Percentiles rank a stretch among this genome's conserved stretches.
phyloP scores from a whole-genome alignment of 2,329 filamentous ascomycete genomes.

The Nigrograna mackinnonii region DNA sequence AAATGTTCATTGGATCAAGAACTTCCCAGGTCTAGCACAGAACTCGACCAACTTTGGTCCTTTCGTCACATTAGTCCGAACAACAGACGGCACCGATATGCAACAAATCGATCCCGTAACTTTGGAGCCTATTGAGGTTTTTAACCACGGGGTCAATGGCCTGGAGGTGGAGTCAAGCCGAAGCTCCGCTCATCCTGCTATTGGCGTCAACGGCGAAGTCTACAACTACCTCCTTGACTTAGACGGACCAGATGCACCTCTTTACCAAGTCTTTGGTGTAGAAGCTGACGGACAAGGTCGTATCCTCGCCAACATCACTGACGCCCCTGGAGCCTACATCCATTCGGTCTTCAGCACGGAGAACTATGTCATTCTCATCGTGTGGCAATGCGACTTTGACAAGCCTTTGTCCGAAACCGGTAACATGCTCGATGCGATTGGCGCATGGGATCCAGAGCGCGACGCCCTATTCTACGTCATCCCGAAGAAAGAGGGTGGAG shows the following conservation, averaged over 20 bases:
- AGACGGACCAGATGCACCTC: not conserved
- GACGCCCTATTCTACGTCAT: slow-evolving; percentile 9
- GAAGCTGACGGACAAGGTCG: slow-evolving; percentile 3
- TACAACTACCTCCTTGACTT: slow-evolving; percentile 12
- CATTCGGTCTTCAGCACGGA: slow-evolving; percentile 8
- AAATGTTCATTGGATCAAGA: slow-evolving; percentile 2
- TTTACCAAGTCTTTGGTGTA: slow-evolving; percentile 11
- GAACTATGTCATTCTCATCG: slow-evolving; percentile 8
- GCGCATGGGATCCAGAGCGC: slow-evolving; percentile 7
- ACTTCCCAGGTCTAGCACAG: slow-evolving; percentile 10
- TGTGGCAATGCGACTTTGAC: slow-evolving; percentile 7
- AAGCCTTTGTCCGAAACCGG: not conserved
- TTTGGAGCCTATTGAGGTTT: slow-evolving; percentile 11
- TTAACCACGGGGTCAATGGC: slow-evolving; percentile 1
- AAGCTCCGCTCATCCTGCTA: slow-evolving; percentile 5
- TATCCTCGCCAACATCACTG: slow-evolving; percentile 10
- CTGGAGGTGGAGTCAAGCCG: not conserved
- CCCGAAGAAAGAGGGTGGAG: slow-evolving; percentile 5
- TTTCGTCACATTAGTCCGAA: slow-evolving; percentile 6
- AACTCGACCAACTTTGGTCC: slow-evolving; percentile 13
- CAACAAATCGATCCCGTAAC: slow-evolving; percentile 9
- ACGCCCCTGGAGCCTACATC: slow-evolving; percentile 7
- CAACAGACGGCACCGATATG: slow-evolving; percentile 5
- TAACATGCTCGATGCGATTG: slow-evolving; percentile 4
- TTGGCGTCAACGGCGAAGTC: slow-evolving; percentile 5